phyloP scores from a whole-genome alignment of 352 stramenopile species.

The Globisporangium nunn region DNA sequence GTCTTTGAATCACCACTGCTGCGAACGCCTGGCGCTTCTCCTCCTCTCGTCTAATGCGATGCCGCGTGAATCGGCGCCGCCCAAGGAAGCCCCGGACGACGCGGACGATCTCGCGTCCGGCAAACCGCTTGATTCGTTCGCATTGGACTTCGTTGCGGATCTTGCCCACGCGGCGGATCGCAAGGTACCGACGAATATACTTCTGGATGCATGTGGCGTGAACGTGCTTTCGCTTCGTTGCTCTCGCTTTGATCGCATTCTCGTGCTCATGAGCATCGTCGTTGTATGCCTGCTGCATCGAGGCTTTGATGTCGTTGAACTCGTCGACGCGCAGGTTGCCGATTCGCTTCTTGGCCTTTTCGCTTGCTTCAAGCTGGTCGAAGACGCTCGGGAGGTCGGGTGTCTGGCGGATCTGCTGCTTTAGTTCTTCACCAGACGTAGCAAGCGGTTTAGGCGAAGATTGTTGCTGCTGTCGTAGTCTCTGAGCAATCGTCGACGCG shows the following conservation, averaged over 20 bases:
- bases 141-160: conserved; percentile 32
- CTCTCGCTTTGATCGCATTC: conserved; percentile 34
- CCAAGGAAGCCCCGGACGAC: conserved; percentile 55
- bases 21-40: conserved; percentile 18
- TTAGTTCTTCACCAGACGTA: conserved; percentile 17
- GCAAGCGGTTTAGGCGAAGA: not conserved
- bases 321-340: conserved; percentile 37
- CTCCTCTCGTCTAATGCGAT: conserved; percentile 15
- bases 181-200: conserved; percentile 48
- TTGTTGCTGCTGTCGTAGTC: not conserved
- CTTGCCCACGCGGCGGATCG: conserved; percentile 21
- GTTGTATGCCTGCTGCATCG: conserved; percentile 36
- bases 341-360: conserved; percentile 33
- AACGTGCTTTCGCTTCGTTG: conserved; percentile 33
- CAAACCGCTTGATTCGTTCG: conserved; percentile 34
- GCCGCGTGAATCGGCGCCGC: conserved; percentile 32
- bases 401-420: conserved; percentile 24
- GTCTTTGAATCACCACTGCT: conserved; percentile 50
- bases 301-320: conserved; percentile 35
- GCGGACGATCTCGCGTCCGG: conserved; percentile 57
- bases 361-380: conserved; percentile 68
- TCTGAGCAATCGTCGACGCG: not conserved
- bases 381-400: conserved; percentile 70
- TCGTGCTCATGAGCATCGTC: conserved; percentile 46
- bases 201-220: conserved; percentile 50